Evolutionary conservation across 371 early-diverging fungal genomes (phyloP).

Genomic region (Mortierella polycephala): DNA sequence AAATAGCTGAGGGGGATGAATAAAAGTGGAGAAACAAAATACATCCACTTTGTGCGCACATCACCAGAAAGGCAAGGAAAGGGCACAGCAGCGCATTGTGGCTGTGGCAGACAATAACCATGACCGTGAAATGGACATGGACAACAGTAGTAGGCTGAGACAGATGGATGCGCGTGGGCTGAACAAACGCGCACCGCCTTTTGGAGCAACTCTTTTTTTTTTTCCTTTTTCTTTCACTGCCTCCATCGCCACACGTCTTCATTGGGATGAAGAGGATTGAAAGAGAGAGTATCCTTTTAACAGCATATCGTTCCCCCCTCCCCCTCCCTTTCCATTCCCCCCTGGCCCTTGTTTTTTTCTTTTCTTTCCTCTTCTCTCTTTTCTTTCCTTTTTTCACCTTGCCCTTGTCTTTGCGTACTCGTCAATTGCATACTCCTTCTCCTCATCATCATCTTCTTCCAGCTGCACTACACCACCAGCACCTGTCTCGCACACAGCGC

Average conservation of each 20-base stretch:
- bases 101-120: no score
- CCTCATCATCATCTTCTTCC: not conserved
- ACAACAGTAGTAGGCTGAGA: no score
- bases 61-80: no score
- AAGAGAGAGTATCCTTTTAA: not conserved
- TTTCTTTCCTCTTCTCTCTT: not conserved
- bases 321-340: slow-evolving; percentile 3
- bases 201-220: not conserved
- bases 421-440: not conserved
- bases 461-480: no score
- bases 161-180: no score
- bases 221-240: not conserved
- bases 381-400: not conserved
- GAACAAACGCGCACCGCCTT: no score
- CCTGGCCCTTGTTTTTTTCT: slow-evolving; percentile 14
- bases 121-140: no score
- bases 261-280: not conserved
- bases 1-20: no score
- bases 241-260: not conserved
- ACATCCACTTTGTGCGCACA: no score
- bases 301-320: not conserved
- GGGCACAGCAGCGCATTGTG: no score
- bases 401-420: not conserved
- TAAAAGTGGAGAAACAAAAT: no score
- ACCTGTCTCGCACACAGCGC: no score